A percentile compares a stretch with the other conserved stretches of the same genome.
Evolutionary conservation across 2,329 filamentous ascomycete species (phyloP).

Genomic region (Sporothrix luriei): DNA sequence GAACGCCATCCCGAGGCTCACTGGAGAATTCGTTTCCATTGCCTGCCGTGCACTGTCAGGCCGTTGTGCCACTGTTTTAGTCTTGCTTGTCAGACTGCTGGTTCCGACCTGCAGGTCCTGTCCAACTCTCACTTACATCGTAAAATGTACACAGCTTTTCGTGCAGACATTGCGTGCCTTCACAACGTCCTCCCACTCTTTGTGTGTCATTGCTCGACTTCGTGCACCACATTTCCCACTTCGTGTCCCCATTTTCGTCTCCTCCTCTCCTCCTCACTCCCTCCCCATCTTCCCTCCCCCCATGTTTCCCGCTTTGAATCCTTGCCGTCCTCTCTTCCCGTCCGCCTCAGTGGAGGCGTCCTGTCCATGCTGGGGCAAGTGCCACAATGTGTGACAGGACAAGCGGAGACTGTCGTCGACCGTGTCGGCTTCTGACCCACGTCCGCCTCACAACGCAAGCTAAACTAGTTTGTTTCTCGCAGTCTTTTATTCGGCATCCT

Average conservation of each 20-base stretch:
- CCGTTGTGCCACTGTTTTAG: background rate
- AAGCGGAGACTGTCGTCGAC: background rate
- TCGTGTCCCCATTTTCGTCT: background rate
- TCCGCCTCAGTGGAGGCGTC: slow-evolving; percentile 1
- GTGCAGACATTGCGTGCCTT: background rate
- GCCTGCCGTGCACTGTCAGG: background rate
- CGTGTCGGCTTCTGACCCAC: background rate
- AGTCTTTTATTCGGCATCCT: too few species aligned
- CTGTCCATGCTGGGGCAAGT: background rate
- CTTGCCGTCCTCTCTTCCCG: background rate
- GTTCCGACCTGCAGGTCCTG: background rate
- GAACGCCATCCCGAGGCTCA: background rate
- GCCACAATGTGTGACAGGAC: background rate
- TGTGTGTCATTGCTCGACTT: background rate
- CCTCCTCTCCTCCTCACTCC: too few species aligned
- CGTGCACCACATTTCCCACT: background rate
- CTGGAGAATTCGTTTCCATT: background rate
- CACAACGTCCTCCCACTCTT: background rate
- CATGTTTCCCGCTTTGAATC: slow-evolving; percentile 7
- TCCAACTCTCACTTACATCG: background rate
- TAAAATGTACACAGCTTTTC: too few species aligned
- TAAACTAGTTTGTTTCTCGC: slow-evolving; percentile 17
- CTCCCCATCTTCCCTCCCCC: too few species aligned
- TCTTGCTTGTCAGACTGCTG: background rate
- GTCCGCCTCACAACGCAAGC: slow-evolving; percentile 16